A percentile compares a stretch with the other conserved stretches of the same genome.
phyloP scores from a whole-genome alignment of 305 asterid genomes.

The Solanum chacoense region DNA sequence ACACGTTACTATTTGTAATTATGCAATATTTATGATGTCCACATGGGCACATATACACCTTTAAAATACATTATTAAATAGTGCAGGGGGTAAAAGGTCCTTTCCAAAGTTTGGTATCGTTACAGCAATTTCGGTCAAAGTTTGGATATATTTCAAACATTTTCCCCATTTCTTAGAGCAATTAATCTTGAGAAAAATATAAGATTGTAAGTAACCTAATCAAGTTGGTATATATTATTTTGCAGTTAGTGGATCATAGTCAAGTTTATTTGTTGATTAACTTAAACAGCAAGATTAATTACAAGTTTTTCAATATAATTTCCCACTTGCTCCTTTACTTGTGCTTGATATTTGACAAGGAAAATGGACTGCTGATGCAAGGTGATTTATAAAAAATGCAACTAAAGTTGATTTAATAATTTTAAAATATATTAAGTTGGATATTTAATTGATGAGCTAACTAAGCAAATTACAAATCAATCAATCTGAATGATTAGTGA shows the following conservation, averaged over 20 bases:
- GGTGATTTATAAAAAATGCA: neutral
- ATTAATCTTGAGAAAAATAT: neutral
- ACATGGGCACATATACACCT: too few relatives aligned
- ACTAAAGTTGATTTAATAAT: neutral
- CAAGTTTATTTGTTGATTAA: slow-evolving; percentile 6
- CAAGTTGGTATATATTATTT: neutral
- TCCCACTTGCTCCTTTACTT: slow-evolving; percentile 2
- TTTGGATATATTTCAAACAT: too few relatives aligned
- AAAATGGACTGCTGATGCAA: neutral
- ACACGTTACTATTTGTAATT: too few relatives aligned
- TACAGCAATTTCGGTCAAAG: too few relatives aligned
- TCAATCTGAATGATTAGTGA: neutral
- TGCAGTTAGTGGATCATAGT: slow-evolving; percentile 7
- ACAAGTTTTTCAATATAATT: neutral
- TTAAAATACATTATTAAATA: too few relatives aligned
- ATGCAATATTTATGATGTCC: too few relatives aligned
- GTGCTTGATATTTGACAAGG: neutral
- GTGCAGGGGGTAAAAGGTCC: too few relatives aligned
- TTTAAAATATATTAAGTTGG: neutral
- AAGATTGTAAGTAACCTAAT: neutral
- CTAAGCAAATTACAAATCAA: neutral
- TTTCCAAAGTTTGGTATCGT: too few relatives aligned
- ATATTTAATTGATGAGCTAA: neutral
- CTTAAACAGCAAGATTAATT: slow-evolving; percentile 1
- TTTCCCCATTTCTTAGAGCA: neutral